Conservation (phyloP, 140 eudicot species). For the Ambrosia hybrid region DNA sequence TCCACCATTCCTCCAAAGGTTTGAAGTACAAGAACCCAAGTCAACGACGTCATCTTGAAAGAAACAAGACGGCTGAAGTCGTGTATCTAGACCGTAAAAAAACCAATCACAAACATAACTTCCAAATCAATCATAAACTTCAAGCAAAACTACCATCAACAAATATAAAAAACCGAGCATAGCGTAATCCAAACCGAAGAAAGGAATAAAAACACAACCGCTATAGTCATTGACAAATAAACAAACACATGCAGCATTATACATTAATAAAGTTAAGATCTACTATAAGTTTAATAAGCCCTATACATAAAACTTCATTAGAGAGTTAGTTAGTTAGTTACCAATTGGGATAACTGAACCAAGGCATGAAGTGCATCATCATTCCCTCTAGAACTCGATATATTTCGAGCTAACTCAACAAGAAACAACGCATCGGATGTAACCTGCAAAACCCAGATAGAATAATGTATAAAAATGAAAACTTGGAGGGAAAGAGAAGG, state of each 20-base stretch:
- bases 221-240: neutral
- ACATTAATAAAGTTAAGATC: neutral
- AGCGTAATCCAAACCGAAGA: neutral
- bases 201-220: neutral
- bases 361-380: slow-evolving; percentile 42
- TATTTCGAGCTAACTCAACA: slow-evolving; percentile 51
- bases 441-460: slow-evolving; percentile 43
- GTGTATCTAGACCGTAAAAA: slow-evolving; percentile 46
- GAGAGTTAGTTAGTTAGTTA: slow-evolving; percentile 17
- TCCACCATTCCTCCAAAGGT: slow-evolving; percentile 52
- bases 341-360: slow-evolving; percentile 54
- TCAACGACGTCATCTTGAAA: slow-evolving; percentile 52
- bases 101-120: slow-evolving; percentile 26
- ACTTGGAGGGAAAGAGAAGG: neutral
- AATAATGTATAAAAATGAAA: neutral
- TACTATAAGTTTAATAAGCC: neutral
- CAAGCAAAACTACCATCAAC: neutral
- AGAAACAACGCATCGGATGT: slow-evolving; percentile 62
- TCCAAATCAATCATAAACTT: neutral
- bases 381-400: slow-evolving; percentile 33
- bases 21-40: slow-evolving; percentile 66
- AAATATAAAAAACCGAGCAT: neutral
- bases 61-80: slow-evolving; percentile 42
- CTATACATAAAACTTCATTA: neutral
- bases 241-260: neutral